These are phyloP conservation scores for Penicillium sp. DNA, from an alignment of 2,329 filamentous ascomycete species.

Conservation along the genomic window DNA sequence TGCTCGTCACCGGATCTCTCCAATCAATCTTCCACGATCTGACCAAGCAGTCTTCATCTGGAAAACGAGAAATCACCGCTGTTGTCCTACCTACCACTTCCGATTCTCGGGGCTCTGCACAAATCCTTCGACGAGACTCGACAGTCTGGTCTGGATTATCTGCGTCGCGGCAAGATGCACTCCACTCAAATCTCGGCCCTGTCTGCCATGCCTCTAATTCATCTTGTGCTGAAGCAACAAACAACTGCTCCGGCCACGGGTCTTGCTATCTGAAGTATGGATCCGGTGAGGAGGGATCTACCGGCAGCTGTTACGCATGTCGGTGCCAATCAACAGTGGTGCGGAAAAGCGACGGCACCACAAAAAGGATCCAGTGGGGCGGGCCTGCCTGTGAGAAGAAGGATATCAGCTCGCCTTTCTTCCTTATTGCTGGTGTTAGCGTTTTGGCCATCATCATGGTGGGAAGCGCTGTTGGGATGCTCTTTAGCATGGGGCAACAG, in stretches of 20 bases:
- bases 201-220: constrained; percentile 69
- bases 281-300: constrained; percentile 30
- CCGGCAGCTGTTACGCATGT: constrained; percentile 69
- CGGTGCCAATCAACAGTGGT: constrained; percentile 60
- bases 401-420: constrained; percentile 84
- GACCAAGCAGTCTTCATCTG: constrained; percentile 23
- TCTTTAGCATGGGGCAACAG: constrained; percentile 79
- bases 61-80: constrained; percentile 52
- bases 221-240: constrained; percentile 64
- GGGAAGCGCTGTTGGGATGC: constrained; percentile 65
- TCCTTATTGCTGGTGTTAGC: constrained; percentile 72
- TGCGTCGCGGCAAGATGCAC: not conserved
- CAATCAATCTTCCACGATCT: constrained; percentile 45
- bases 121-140: constrained; percentile 1
- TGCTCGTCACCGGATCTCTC: constrained; percentile 42
- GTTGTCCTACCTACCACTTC: constrained; percentile 47
- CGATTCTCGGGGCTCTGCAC: not conserved
- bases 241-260: constrained; percentile 78
- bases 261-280: constrained; percentile 64
- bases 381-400: constrained; percentile 85
- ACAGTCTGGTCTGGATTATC: not conserved
- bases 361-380: constrained; percentile 70
- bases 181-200: constrained; percentile 54
- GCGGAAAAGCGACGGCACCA: constrained; percentile 42
- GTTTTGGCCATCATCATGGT: constrained; percentile 65